phyloP scores from a whole-genome alignment of 139 green algal genomes.

The Picocystis salinarum region DNA sequence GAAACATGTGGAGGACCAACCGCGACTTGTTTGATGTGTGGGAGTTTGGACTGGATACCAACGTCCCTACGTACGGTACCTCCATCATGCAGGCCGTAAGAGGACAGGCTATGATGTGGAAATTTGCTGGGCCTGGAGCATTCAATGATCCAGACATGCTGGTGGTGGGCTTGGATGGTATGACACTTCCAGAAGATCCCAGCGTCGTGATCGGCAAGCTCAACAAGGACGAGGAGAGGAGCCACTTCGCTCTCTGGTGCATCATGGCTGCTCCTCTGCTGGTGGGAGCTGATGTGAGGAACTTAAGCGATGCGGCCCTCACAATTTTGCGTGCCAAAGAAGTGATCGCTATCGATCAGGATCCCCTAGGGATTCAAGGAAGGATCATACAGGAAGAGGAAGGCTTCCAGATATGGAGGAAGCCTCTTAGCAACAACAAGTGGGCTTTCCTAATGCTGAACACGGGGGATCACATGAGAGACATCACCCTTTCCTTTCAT shows the following conservation, averaged over 20 bases:
- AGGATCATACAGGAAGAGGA: conserved; percentile 7
- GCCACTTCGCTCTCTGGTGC: conserved; percentile 45
- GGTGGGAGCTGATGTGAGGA: conserved; percentile 31
- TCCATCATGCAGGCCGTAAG: conserved; percentile 19
- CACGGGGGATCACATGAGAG: too few relatives aligned
- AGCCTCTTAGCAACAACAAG: too few relatives aligned
- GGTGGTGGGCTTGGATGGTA: conserved; percentile 30
- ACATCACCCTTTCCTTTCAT: too few relatives aligned
- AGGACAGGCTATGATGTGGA: conserved; percentile 10
- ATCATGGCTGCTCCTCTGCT: conserved; percentile 43
- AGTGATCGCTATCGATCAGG: conserved; percentile 40
- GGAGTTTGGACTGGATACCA: conserved; percentile 17
- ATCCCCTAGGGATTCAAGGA: conserved; percentile 26
- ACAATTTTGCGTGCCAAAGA: conserved; percentile 20
- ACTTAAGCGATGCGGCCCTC: conserved; percentile 22
- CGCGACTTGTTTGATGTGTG: conserved; percentile 20
- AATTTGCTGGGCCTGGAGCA: conserved; percentile 26
- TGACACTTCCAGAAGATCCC: conserved; percentile 28
- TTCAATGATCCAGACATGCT: conserved; percentile 58
- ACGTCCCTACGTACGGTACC: conserved; percentile 15
- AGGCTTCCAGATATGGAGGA: conserved; percentile 16
- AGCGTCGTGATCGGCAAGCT: conserved; percentile 25
- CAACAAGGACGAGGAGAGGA: conserved; percentile 15
- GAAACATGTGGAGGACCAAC: conserved; percentile 24
- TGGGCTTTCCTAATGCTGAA: too few relatives aligned